phyloP scores from a whole-genome alignment of 345 rosid genomes.

The Boechera retrofracta region DNA sequence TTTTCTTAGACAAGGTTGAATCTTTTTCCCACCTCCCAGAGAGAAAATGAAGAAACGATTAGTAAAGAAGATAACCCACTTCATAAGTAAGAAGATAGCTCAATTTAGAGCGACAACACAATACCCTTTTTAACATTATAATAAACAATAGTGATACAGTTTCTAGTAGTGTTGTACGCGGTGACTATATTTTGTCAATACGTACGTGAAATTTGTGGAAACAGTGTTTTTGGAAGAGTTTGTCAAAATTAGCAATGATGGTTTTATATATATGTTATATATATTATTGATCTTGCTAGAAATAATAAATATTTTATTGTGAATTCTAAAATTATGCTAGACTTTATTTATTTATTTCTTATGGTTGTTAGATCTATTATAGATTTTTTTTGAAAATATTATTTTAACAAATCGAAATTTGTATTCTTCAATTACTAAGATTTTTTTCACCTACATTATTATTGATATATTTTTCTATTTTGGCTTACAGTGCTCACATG shows the following conservation, averaged over 20 bases:
- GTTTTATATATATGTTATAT: background rate
- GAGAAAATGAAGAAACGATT: background rate
- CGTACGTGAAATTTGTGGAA: background rate
- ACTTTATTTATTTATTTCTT: too few species aligned
- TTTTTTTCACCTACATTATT: conserved; percentile 17
- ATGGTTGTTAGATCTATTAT: too few species aligned
- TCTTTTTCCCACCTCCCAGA: conserved; percentile 36
- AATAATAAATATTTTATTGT: too few species aligned
- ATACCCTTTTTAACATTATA: background rate
- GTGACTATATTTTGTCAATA: background rate
- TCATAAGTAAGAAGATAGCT: conserved; percentile 20
- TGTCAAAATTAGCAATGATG: background rate
- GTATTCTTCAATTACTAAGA: background rate
- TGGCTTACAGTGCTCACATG: conserved; percentile 41
- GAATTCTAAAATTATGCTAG: too few species aligned
- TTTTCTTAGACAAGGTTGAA: conserved; percentile 35
- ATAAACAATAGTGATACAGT: conserved; percentile 2
- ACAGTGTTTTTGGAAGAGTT: background rate
- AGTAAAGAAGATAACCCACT: conserved; percentile 35
- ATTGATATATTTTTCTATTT: background rate
- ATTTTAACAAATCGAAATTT: background rate
- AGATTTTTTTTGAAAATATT: too few species aligned
- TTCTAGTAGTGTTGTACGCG: background rate
- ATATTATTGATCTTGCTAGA: too few species aligned
- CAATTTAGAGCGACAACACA: conserved; percentile 22